phyloP scores from a whole-genome alignment of 148 eudicot species.

The Silene conica region DNA sequence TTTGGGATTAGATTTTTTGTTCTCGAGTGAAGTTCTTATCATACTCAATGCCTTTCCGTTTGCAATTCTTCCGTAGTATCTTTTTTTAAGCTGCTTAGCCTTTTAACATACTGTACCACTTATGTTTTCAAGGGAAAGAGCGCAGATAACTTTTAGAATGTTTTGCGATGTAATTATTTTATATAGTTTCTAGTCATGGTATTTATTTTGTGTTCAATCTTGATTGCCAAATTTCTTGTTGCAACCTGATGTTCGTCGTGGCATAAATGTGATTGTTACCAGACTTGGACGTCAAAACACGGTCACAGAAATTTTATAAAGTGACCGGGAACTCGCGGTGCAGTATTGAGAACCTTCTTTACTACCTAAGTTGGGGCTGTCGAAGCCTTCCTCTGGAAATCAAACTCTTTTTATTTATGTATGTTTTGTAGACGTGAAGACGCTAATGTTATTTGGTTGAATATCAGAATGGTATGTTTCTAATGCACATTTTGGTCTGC shows the following conservation, averaged over 20 bases:
- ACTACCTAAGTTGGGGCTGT: background rate
- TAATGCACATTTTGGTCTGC: background rate
- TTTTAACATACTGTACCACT: background rate
- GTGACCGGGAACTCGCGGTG: background rate
- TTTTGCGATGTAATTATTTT: background rate
- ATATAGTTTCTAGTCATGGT: background rate
- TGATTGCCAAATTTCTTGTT: background rate
- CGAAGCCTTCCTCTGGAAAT: background rate
- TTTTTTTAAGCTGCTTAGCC: background rate
- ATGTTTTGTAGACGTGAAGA: background rate
- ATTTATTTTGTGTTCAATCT: background rate
- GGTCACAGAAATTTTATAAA: background rate
- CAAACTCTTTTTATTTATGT: background rate
- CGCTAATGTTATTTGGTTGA: background rate
- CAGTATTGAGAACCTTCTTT: background rate
- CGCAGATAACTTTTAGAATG: background rate
- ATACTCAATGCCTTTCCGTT: background rate
- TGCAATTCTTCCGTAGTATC: background rate
- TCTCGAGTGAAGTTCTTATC: background rate
- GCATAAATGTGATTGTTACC: background rate
- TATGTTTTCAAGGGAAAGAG: background rate
- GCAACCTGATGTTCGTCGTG: background rate
- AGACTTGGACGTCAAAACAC: background rate
- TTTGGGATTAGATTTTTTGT: background rate
- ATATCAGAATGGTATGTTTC: background rate